Percentiles rank a stretch among this genome's conserved stretches.
These are phyloP conservation scores for Penicillium sp. DNA, from an alignment of 2,329 filamentous ascomycete species.

Conservation along the genomic window DNA sequence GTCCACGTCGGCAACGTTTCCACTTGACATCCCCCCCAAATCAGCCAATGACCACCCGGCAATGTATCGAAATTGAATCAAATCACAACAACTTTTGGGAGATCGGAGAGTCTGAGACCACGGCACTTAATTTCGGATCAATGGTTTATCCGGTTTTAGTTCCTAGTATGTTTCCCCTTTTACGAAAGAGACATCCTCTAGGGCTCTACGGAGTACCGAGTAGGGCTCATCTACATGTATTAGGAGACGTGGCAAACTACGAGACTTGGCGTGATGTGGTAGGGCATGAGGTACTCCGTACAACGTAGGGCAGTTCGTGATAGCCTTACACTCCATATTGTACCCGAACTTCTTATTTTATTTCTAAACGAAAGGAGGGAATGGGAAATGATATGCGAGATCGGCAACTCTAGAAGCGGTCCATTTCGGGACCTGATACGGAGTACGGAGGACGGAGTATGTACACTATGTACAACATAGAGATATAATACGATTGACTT, in stretches of 20 bases:
- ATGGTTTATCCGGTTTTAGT: neutral
- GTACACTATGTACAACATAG: too few relatives aligned
- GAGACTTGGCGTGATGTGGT: neutral
- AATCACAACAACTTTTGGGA: neutral
- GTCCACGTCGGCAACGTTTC: neutral
- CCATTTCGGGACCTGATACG: neutral
- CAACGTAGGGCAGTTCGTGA: neutral
- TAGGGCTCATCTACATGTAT: too few relatives aligned
- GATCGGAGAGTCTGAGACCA: neutral
- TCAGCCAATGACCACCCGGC: neutral
- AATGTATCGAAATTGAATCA: neutral
- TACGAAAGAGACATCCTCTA: too few relatives aligned
- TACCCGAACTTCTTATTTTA: too few relatives aligned
- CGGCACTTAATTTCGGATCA: neutral
- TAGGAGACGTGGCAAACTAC: neutral
- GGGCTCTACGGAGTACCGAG: too few relatives aligned
- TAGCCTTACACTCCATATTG: neutral
- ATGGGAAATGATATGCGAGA: neutral
- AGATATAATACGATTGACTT: neutral
- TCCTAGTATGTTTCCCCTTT: neutral
- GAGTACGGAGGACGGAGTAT: too few relatives aligned
- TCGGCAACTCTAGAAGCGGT: neutral
- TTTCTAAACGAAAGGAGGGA: neutral
- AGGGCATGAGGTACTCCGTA: neutral
- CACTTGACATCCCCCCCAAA: neutral